phyloP scores from a whole-genome alignment of 2,329 filamentous ascomycete species.

The Trichoderma afroharzianum region DNA sequence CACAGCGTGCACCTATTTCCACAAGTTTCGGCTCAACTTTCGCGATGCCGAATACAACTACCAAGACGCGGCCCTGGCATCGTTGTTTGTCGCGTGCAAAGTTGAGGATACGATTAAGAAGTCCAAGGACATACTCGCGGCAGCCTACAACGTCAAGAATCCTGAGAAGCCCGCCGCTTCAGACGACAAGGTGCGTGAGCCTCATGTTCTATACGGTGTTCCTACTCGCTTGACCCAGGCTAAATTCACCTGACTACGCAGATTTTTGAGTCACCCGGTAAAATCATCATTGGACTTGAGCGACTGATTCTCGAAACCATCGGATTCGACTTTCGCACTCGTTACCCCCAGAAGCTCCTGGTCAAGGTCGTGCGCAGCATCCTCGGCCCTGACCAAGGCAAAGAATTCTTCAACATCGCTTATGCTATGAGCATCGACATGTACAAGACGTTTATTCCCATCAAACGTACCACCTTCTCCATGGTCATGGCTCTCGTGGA shows the following conservation, averaged over 20 bases:
- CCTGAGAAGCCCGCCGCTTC: slow-evolving; percentile 65
- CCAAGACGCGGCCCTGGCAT: slow-evolving; percentile 80
- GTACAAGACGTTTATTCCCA: slow-evolving; percentile 86
- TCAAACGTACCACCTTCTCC: slow-evolving; percentile 85
- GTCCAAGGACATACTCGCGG: slow-evolving; percentile 86
- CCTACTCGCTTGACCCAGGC: neutral
- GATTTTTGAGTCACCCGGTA: slow-evolving; percentile 76
- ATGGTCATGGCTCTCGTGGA: slow-evolving; percentile 81
- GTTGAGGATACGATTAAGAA: slow-evolving; percentile 98
- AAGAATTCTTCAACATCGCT: slow-evolving; percentile 61
- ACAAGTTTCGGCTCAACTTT: slow-evolving; percentile 85
- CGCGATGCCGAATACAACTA: slow-evolving; percentile 83
- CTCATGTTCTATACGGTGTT: neutral
- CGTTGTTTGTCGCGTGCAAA: slow-evolving; percentile 91
- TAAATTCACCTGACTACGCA: slow-evolving; percentile 31
- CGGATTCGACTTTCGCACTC: slow-evolving; percentile 88
- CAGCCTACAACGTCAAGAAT: slow-evolving; percentile 79
- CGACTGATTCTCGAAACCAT: slow-evolving; percentile 88
- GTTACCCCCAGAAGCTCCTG: slow-evolving; percentile 80
- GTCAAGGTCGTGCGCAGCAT: slow-evolving; percentile 71
- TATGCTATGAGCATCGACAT: slow-evolving; percentile 84
- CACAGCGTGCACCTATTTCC: slow-evolving; percentile 87
- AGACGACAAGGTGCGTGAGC: slow-evolving; percentile 69
- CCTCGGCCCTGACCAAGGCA: slow-evolving; percentile 41
- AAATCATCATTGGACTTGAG: slow-evolving; percentile 84